Conservation (phyloP, 768 basidiomycete species). For the Kwoniella europaea region DNA sequence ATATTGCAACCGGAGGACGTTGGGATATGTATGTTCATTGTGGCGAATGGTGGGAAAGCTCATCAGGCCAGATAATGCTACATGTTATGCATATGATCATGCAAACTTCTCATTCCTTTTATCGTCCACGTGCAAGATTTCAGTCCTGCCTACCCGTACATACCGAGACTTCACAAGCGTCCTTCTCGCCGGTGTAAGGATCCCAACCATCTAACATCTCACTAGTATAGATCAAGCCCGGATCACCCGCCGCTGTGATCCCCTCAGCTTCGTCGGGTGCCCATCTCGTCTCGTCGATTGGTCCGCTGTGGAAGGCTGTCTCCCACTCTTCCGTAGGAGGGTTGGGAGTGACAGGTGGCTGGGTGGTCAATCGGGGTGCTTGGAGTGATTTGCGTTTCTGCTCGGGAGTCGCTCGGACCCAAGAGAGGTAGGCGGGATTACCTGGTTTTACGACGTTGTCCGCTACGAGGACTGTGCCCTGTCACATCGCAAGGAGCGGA, state of each 20-base stretch:
- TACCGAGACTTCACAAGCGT: constrained; percentile 54
- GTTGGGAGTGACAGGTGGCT: constrained; percentile 44
- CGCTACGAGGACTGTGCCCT: constrained; percentile 56
- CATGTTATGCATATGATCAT: not conserved
- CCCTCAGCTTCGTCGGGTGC: constrained; percentile 51
- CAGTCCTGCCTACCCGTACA: constrained; percentile 42
- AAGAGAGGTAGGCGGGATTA: constrained; percentile 56
- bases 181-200: constrained; percentile 55
- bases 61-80: not conserved
- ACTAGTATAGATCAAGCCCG: constrained; percentile 47
- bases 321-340: constrained; percentile 45
- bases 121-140: not conserved
- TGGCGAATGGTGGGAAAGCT: too few species aligned
- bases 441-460: constrained; percentile 58
- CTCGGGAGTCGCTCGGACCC: constrained; percentile 48
- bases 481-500: not conserved
- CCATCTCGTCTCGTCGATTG: constrained; percentile 53
- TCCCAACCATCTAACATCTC: constrained; percentile 55
- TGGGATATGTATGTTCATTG: not conserved
- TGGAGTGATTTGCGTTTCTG: constrained; percentile 41
- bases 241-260: constrained; percentile 45
- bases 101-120: not conserved
- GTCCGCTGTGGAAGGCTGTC: constrained; percentile 49
- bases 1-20: not conserved
- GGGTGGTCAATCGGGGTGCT: constrained; percentile 27